These are phyloP conservation scores for Pseudocercospora pini-densiflorae DNA, from an alignment of 2,329 filamentous ascomycete genomes.

Conservation along the genomic window DNA sequence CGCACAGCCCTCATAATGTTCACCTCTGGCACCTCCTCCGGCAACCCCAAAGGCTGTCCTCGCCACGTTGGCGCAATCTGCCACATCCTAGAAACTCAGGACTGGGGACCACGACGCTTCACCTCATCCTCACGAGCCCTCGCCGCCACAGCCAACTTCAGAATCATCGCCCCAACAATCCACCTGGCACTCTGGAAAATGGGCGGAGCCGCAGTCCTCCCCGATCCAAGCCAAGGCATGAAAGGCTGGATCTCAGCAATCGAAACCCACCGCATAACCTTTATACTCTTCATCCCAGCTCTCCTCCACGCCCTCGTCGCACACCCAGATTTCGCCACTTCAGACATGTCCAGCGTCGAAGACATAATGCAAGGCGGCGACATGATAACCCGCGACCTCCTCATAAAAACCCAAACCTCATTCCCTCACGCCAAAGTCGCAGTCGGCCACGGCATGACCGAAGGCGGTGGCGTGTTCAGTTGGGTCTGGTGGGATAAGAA, in stretches of 20 bases:
- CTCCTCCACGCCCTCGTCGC: constrained; percentile 20
- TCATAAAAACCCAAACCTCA: constrained; percentile 9
- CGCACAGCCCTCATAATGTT: constrained; percentile 22
- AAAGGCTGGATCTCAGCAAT: constrained; percentile 20
- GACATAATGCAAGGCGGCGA: constrained; percentile 21
- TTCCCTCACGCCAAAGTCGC: constrained; percentile 23
- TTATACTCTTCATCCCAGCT: constrained; percentile 23
- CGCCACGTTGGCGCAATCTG: constrained; percentile 13
- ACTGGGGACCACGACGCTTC: constrained; percentile 11
- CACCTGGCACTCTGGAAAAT: constrained; percentile 18
- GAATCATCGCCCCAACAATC: constrained; percentile 23
- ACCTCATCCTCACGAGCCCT: constrained; percentile 1
- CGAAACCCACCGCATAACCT: constrained; percentile 20
- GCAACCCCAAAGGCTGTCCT: constrained; percentile 26
- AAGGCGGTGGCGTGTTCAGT: constrained; percentile 25
- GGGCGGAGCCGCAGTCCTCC: constrained; percentile 26
- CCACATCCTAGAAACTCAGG: constrained; percentile 4
- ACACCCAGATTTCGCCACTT: constrained; percentile 10
- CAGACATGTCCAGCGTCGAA: constrained; percentile 12
- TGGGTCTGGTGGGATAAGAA: constrained; percentile 20
- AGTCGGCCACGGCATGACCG: constrained; percentile 27
- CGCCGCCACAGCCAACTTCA: constrained; percentile 25
- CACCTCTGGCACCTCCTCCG: constrained; percentile 26
- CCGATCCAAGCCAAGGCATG: constrained; percentile 15
- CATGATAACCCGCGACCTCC: constrained; percentile 24